Evolutionary conservation across 2,329 filamentous ascomycete species (phyloP), one percentile per base, ranked within the genome.

Genomic region (Gnomoniopsis sp.): DNA sequence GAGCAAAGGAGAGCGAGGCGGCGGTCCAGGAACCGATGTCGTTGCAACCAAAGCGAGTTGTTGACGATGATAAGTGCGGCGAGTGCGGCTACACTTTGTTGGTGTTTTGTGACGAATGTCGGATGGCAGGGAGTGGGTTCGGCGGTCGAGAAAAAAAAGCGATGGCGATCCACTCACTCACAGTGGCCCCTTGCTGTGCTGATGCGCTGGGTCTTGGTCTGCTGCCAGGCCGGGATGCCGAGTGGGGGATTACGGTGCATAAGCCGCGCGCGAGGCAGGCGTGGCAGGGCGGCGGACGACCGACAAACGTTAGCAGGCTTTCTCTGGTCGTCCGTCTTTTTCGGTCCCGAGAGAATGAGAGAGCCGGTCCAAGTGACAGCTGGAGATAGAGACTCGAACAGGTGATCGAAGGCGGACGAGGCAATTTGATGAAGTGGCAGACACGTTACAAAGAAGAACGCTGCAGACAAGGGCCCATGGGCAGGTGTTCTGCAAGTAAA

Each of bases 101-200:
- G 30, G 26, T 46, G 41, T 58, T 60, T 47, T 58, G 49, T 41
- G 46, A 57, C 34, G 46, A 51, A 53, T 53, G 54, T 53, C 52
- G 59, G 54, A 53, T 61, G 59, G 57, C 59, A 59, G 55, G 52
- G 52, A 61, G 59, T 57, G 59, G 59, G 33, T 55, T 53, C 50
- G 49, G 51, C 47, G 51, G 52, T 52, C 48, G 49, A 30, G 34
- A 38, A 59, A 56, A 59, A 59, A 51, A 56, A 41, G 59, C 52
- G 51, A 58, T 49, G 56, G 59, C 50, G 59, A 53, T 55, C 59
- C 59, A 61, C 59, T 59, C 55, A 57, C 53, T 41, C n/a, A 55
- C 51, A 21, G 14, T 44, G 22, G 19, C 41, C 41, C 48, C 51
- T 52, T 44, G 36, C 15, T 43, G 51, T 34, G 46, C 51, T 43